These are phyloP conservation scores for Diutina pseudorugosa DNA, from an alignment of 1,139 yeast species.

Conservation along the genomic window DNA sequence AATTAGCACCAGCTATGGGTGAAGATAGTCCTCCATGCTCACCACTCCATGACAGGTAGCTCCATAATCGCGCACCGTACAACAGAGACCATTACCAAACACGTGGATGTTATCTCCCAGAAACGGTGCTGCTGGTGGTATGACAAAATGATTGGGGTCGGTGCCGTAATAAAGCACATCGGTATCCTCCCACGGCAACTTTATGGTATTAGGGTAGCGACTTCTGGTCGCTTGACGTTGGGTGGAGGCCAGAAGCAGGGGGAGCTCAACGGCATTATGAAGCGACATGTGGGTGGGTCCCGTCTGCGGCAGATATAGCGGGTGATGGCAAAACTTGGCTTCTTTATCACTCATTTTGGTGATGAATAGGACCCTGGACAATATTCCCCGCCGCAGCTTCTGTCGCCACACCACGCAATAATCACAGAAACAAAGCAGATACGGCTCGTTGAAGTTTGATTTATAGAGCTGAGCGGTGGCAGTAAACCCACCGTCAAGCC, in stretches of 20 bases:
- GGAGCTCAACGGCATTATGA: constrained; percentile 1
- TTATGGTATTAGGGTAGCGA: neutral
- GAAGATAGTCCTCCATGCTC: neutral
- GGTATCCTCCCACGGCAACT: neutral
- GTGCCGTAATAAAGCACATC: neutral
- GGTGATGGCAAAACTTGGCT: neutral
- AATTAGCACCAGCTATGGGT: neutral
- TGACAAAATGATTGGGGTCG: neutral
- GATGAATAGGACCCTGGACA: neutral
- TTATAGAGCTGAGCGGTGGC: constrained; percentile 13
- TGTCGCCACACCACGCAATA: constrained; percentile 11
- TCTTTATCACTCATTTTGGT: neutral
- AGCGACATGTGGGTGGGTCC: neutral
- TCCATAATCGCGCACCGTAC: neutral
- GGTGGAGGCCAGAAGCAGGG: neutral
- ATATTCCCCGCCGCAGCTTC: neutral
- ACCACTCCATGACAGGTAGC: neutral
- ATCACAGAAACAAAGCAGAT: constrained; percentile 18
- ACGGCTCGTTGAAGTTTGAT: constrained; percentile 12
- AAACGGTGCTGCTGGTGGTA: neutral
- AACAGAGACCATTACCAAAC: neutral
- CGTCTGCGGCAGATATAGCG: neutral
- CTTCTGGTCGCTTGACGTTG: neutral
- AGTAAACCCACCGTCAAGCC: constrained; percentile 13
- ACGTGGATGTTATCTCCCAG: constrained; percentile 3